Conservation (phyloP, 208 protist genomes). For the Angomonas deanei region DNA sequence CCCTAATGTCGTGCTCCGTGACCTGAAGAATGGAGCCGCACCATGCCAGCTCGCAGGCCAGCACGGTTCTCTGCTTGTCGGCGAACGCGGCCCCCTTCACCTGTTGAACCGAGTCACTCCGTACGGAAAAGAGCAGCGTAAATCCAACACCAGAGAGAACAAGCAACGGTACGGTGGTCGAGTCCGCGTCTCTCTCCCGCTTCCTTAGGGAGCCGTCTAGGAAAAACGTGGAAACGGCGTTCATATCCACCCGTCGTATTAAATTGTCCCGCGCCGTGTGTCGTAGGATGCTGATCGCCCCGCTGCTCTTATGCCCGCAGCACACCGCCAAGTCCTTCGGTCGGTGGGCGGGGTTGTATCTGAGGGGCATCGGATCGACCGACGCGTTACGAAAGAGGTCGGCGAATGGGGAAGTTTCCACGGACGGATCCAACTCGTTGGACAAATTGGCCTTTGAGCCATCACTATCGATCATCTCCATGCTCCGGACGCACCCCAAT, state of each 20-base stretch:
- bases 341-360: slow-evolving; percentile 17
- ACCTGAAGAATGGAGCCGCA: slow-evolving; percentile 63
- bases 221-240: slow-evolving; percentile 76
- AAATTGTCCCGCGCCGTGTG: slow-evolving; percentile 60
- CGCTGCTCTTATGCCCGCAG: slow-evolving; percentile 52
- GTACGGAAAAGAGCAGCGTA: slow-evolving; percentile 69
- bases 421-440: slow-evolving; percentile 20
- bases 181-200: neutral
- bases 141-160: slow-evolving; percentile 67
- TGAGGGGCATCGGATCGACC: slow-evolving; percentile 42
- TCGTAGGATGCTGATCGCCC: slow-evolving; percentile 41
- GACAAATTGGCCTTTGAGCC: neutral
- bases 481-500: slow-evolving; percentile 41
- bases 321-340: slow-evolving; percentile 55
- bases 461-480: slow-evolving; percentile 51
- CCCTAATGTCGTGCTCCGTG: slow-evolving; percentile 56
- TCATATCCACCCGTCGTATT: slow-evolving; percentile 51
- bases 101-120: slow-evolving; percentile 67
- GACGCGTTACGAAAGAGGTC: slow-evolving; percentile 53
- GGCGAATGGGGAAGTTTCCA: slow-evolving; percentile 64
- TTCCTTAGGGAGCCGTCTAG: slow-evolving; percentile 9
- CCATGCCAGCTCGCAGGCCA: slow-evolving; percentile 39
- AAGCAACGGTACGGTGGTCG: slow-evolving; percentile 16
- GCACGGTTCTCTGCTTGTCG: slow-evolving; percentile 45
- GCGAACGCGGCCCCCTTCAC: slow-evolving; percentile 52